Conservation (phyloP, 768 basidiomycete genomes). For the Chalciporus chontae region DNA sequence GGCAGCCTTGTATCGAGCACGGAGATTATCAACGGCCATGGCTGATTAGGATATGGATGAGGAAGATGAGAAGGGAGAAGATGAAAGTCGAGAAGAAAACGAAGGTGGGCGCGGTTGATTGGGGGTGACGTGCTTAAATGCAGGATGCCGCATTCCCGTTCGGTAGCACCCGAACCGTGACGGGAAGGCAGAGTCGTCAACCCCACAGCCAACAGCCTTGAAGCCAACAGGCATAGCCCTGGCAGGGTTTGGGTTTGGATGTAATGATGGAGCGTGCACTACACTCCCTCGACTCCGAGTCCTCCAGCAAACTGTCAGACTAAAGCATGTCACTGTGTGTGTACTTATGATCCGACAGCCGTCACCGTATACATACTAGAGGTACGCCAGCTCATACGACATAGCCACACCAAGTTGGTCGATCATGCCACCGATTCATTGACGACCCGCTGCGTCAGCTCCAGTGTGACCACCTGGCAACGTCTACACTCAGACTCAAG, state of each 20-base stretch:
- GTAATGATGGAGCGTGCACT: neutral
- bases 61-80: neutral
- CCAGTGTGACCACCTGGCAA: no score
- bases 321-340: no score
- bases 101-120: neutral
- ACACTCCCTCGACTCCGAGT: no score
- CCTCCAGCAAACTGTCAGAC: no score
- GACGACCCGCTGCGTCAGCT: no score
- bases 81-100: neutral
- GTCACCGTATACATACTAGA: no score
- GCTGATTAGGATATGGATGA: neutral
- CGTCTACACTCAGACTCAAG: no score
- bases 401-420: no score
- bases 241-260: no score
- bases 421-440: no score
- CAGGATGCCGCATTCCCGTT: constrained; percentile 1
- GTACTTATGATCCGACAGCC: no score
- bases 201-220: neutral
- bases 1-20: constrained; percentile 67
- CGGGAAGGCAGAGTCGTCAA: neutral
- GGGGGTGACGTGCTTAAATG: constrained; percentile 12
- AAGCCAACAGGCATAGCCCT: neutral
- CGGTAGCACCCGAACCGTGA: constrained; percentile 25
- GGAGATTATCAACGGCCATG: constrained; percentile 58
- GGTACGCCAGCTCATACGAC: no score